Base-by-base conservation (phyloP, 345 rosid species). In the Eucalyptus polyanthemos region DNA sequence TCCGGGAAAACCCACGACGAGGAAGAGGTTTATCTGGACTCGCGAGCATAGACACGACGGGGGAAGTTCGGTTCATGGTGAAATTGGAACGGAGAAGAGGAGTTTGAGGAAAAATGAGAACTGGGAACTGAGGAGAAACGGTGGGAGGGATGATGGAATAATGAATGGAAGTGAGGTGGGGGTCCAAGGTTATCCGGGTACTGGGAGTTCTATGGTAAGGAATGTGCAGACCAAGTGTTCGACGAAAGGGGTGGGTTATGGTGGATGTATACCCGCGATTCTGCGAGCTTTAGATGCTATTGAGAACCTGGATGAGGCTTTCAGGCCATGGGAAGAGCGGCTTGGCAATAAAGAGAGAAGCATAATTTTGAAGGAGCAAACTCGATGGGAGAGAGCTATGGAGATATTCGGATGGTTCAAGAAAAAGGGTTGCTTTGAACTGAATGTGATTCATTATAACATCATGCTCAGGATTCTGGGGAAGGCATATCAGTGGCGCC, bases 331-430 rank as follows among this genome's bases (percentile, higher is more conserved):
- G 98, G 95, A 94, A 49, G 97, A 94, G 90, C 94, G 92, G 86
- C 93, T 97, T 22, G 93, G 92, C 88, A 95, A 91, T 90, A 97
- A 95, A 90, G 98, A 94, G 93, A 95, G 97, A 89, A 97, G 95
- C 89, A 97, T 97, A 88, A 96, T 97, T 62, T 92, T 97, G 92
- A 97, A 97, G 93, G 98, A 95, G 95, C 99, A 97, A 90, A 90
- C 87, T 34, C 89, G 91, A 81, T 97, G 98, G 99, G 95, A 96
- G 91, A 93, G 99, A 88, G 99, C 99, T 12, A 62, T 93, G 87
- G 99, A 95, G 92, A 97, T 97, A 89, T 97, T 97, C 44, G 94
- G 95, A 91, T 97, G 99, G 98, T 95, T 97, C 92, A 96, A 96
- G 93, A 91, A 94, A 19, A 95, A 95, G 56, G 94, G 92, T 4